Evolutionary conservation across 2,329 filamentous ascomycete genomes (phyloP).

Genomic region (Plectosphaerella sp.): DNA sequence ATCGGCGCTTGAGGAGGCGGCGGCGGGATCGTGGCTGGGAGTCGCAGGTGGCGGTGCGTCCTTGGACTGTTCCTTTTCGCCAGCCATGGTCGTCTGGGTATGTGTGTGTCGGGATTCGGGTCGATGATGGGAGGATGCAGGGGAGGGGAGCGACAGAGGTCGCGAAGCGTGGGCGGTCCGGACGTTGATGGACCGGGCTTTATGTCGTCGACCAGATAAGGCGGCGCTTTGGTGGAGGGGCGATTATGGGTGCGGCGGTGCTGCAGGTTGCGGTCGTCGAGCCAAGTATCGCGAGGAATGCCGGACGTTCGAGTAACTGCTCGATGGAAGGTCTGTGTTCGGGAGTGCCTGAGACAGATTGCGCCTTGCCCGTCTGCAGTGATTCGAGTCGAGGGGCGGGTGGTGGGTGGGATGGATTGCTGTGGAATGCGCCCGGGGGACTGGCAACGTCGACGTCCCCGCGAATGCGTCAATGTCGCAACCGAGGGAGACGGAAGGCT

Average conservation of each 20-base stretch:
- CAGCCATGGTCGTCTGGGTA: conserved; percentile 9
- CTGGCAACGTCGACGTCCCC: no score
- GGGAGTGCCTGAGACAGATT: no score
- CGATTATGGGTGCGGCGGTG: not conserved
- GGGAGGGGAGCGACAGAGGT: not conserved
- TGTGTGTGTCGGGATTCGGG: not conserved
- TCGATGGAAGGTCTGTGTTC: no score
- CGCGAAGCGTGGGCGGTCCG: not conserved
- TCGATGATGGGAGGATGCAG: not conserved
- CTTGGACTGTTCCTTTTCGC: conserved; percentile 7
- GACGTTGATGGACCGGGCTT: not conserved
- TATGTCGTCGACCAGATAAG: not conserved
- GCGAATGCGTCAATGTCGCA: no score
- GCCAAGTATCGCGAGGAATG: no score
- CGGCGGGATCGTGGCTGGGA: conserved; percentile 3
- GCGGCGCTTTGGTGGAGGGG: not conserved
- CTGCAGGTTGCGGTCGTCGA: no score
- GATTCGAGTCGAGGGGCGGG: no score
- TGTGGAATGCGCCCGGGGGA: no score
- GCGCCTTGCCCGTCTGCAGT: no score
- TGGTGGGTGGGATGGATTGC: no score
- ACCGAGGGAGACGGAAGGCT: no score
- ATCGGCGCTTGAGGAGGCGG: conserved; percentile 1
- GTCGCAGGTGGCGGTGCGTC: conserved; percentile 1
- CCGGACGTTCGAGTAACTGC: no score